Conservation (phyloP, 2,329 filamentous ascomycete genomes). For the Cucurbitaria berberidis region DNA sequence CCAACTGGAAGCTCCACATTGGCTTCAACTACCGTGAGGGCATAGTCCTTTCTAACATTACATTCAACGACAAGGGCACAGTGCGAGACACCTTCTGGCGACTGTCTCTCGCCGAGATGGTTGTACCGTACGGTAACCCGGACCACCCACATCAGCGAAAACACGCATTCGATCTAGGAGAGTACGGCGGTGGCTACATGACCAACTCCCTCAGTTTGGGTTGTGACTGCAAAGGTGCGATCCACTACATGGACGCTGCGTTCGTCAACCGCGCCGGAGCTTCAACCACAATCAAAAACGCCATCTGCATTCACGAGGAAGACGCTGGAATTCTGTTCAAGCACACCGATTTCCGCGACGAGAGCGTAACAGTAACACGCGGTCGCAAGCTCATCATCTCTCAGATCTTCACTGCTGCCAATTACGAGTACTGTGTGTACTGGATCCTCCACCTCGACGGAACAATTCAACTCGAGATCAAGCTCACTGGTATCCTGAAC, state of each 20-base stretch:
- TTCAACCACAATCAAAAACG: constrained; percentile 86
- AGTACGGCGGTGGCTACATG: constrained; percentile 84
- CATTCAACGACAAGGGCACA: constrained; percentile 81
- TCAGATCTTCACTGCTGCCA: constrained; percentile 92
- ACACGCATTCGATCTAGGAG: constrained; percentile 80
- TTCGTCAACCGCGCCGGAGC: constrained; percentile 80
- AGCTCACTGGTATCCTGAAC: constrained; percentile 90
- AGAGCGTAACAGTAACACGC: constrained; percentile 83
- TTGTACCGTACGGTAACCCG: constrained; percentile 85
- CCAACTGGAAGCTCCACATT: constrained; percentile 91
- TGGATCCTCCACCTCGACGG: constrained; percentile 95
- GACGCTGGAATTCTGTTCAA: constrained; percentile 93
- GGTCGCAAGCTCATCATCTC: constrained; percentile 85
- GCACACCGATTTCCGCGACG: constrained; percentile 91
- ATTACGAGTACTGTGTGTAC: constrained; percentile 90
- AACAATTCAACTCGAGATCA: constrained; percentile 87
- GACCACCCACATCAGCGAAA: constrained; percentile 82
- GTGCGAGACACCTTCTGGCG: constrained; percentile 85
- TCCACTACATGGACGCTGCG: constrained; percentile 88
- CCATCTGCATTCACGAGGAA: constrained; percentile 94
- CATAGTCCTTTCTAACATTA: constrained; percentile 87
- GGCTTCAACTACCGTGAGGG: constrained; percentile 96
- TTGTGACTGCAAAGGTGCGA: constrained; percentile 87
- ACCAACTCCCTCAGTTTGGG: constrained; percentile 77
- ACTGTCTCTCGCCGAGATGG: constrained; percentile 90